These are phyloP conservation scores for Pistacia atlantica DNA, from an alignment of 345 rosid species.

Conservation along the genomic window DNA sequence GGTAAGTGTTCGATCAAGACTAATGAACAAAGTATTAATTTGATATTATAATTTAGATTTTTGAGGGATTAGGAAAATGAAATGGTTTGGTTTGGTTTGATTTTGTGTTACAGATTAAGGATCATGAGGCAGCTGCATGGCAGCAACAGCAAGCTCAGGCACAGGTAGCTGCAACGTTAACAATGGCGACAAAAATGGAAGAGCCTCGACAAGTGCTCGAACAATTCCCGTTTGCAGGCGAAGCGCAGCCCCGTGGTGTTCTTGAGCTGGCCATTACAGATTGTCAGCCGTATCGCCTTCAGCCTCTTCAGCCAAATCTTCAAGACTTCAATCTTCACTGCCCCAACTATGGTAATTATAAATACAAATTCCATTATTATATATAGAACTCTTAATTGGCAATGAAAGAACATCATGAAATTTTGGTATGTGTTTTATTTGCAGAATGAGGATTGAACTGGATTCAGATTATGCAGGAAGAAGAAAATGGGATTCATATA, in stretches of 20 bases:
- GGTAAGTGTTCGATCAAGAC: slow-evolving; percentile 18
- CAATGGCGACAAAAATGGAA: slow-evolving; percentile 12
- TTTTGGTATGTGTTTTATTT: no score
- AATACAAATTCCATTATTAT: background rate
- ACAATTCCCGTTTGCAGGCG: slow-evolving; percentile 27
- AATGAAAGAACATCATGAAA: no score
- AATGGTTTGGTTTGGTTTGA: no score
- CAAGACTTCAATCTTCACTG: slow-evolving; percentile 32
- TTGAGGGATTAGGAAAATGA: background rate
- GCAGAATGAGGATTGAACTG: no score
- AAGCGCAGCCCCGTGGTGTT: slow-evolving; percentile 29
- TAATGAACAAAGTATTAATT: background rate
- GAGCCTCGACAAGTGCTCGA: slow-evolving; percentile 19
- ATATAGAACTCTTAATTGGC: no score
- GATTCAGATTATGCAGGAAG: no score
- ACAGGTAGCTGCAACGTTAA: background rate
- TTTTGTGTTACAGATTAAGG: slow-evolving; percentile 2
- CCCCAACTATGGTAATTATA: slow-evolving; percentile 14
- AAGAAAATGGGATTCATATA: no score
- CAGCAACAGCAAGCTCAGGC: slow-evolving; percentile 14
- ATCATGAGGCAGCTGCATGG: slow-evolving; percentile 14
- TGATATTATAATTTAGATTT: background rate
- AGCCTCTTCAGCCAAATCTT: slow-evolving; percentile 37
- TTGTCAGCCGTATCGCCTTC: slow-evolving; percentile 23
- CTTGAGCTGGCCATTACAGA: slow-evolving; percentile 29